phyloP scores from a whole-genome alignment of 2,329 filamentous ascomycete species.

The Oidium heveae region DNA sequence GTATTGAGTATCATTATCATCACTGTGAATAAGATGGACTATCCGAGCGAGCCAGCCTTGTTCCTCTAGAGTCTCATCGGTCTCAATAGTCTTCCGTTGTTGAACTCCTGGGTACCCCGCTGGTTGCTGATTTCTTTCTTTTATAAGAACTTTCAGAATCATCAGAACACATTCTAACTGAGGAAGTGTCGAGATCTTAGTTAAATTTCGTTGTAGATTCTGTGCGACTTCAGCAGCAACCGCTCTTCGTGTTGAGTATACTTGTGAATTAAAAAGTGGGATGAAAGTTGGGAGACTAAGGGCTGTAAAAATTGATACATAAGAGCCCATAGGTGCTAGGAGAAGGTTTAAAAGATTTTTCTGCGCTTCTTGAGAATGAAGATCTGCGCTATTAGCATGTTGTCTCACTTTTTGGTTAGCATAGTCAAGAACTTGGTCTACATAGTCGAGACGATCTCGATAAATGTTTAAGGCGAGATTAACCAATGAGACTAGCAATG shows the following conservation, averaged over 20 bases:
- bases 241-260: slow-evolving; percentile 72
- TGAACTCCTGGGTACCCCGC: slow-evolving; percentile 61
- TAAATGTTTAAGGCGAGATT: slow-evolving; percentile 94
- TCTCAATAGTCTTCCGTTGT: slow-evolving; percentile 57
- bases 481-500: slow-evolving; percentile 72
- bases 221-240: slow-evolving; percentile 75
- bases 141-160: slow-evolving; percentile 73
- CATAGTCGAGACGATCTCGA: slow-evolving; percentile 73
- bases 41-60: slow-evolving; percentile 91
- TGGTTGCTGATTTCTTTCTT: slow-evolving; percentile 69
- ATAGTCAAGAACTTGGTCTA: slow-evolving; percentile 80
- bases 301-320: slow-evolving; percentile 88
- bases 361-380: slow-evolving; percentile 71
- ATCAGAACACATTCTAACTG: slow-evolving; percentile 77
- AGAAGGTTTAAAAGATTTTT: slow-evolving; percentile 72
- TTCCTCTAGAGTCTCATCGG: slow-evolving; percentile 92
- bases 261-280: slow-evolving; percentile 70
- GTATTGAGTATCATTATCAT: slow-evolving; percentile 83
- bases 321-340: slow-evolving; percentile 72
- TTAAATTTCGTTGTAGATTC: slow-evolving; percentile 61
- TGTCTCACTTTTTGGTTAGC: slow-evolving; percentile 68
- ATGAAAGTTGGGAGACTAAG: slow-evolving; percentile 80
- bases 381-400: slow-evolving; percentile 80
- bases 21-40: slow-evolving; percentile 60
- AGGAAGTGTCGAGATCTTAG: slow-evolving; percentile 47